A percentile compares a stretch with the other conserved stretches of the same genome.
Evolutionary conservation across 129 eudicot genomes (phyloP).

Genomic region (Lactuca saligna): DNA sequence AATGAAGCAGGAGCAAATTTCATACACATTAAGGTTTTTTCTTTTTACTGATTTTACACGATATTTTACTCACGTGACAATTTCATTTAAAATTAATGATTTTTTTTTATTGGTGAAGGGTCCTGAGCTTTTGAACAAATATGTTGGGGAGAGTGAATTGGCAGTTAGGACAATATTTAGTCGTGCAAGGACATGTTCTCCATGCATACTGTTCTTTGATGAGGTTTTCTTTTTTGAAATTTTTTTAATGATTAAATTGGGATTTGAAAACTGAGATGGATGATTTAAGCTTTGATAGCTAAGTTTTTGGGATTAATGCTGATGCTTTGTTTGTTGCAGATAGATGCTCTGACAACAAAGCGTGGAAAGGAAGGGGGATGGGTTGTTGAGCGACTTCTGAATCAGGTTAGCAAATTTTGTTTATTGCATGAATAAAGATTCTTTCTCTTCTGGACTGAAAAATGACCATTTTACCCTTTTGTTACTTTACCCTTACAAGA

Average conservation of each 20-base stretch:
- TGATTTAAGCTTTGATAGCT: conserved; percentile 7
- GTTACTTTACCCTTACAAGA: no score
- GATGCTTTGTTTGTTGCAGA: conserved; percentile 44
- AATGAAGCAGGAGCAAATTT: conserved; percentile 96
- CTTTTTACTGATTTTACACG: background rate
- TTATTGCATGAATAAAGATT: no score
- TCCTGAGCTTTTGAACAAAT: conserved; percentile 84
- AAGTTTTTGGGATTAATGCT: conserved; percentile 3
- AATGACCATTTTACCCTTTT: no score
- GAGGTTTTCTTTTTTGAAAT: conserved; percentile 49
- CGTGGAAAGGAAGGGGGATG: conserved; percentile 96
- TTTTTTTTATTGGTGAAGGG: conserved; percentile 48
- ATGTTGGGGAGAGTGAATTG: conserved; percentile 95
- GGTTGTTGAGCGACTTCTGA: conserved; percentile 79
- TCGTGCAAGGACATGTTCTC: conserved; percentile 96
- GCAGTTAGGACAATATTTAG: conserved; percentile 79
- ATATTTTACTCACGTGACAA: background rate
- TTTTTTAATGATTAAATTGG: background rate
- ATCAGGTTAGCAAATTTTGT: conserved; percentile 50
- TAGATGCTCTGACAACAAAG: conserved; percentile 81
- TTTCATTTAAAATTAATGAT: background rate
- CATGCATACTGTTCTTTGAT: conserved; percentile 91
- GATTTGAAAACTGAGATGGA: background rate
- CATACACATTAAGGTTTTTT: conserved; percentile 79
- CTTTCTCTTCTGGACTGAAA: no score